These are phyloP conservation scores for Colletotrichum tabaci DNA, from an alignment of 2,329 filamentous ascomycete genomes.

Conservation along the genomic window DNA sequence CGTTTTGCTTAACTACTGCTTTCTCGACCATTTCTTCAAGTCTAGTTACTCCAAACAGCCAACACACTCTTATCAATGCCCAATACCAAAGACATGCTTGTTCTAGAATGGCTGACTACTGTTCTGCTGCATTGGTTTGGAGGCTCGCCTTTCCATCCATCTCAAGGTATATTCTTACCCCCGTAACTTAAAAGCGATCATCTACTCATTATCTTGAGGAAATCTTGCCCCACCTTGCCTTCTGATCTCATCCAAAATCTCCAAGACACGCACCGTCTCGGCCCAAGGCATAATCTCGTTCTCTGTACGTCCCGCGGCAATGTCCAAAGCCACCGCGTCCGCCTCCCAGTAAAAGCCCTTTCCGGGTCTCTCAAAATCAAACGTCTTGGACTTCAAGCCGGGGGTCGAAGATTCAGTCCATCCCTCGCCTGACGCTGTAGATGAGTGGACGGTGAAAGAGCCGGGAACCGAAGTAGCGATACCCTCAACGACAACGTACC, in stretches of 20 bases:
- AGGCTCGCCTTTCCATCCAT: neutral
- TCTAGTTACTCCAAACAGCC: no score
- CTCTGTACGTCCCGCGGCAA: conserved; percentile 55
- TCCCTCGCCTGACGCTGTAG: conserved; percentile 44
- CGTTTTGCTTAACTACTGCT: no score
- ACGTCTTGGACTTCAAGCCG: conserved; percentile 47
- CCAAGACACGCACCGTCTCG: conserved; percentile 62
- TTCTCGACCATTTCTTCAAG: no score
- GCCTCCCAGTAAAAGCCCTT: conserved; percentile 62
- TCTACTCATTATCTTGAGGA: conserved; percentile 45
- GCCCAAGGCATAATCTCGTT: conserved; percentile 60
- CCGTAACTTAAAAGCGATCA: no score
- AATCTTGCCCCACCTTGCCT: conserved; percentile 50
- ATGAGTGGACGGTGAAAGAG: conserved; percentile 53
- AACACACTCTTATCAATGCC: no score
- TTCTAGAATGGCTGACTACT: neutral
- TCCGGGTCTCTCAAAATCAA: conserved; percentile 54
- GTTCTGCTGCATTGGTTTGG: no score
- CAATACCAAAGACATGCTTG: neutral
- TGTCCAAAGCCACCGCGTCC: conserved; percentile 58
- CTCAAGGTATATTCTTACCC: neutral
- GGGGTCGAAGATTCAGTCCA: conserved; percentile 21
- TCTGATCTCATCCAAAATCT: conserved; percentile 63
- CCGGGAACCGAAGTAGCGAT: conserved; percentile 50
- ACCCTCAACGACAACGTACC: conserved; percentile 56